These are phyloP conservation scores for Sugiyamaella marilandica DNA, from an alignment of 805 yeast species.

Conservation along the genomic window DNA sequence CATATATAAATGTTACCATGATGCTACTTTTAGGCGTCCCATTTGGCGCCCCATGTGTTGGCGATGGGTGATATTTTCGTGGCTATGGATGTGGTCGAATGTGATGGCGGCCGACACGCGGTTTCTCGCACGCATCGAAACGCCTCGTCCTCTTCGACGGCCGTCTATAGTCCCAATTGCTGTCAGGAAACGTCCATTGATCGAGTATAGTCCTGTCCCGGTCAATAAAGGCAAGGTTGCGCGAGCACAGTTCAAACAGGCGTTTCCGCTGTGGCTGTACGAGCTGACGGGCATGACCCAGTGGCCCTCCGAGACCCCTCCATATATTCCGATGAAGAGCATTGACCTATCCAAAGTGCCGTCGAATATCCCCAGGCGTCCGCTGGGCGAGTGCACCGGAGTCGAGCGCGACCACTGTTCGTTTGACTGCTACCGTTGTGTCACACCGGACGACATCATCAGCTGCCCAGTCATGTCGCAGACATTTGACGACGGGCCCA, in stretches of 20 bases:
- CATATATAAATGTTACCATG: neutral
- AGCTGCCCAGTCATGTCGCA: slow-evolving; percentile 75
- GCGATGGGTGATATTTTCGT: neutral
- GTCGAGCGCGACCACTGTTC: slow-evolving; percentile 58
- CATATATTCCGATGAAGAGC: slow-evolving; percentile 69
- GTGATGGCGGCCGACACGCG: no score
- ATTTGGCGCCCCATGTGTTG: neutral
- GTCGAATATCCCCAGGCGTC: slow-evolving; percentile 31
- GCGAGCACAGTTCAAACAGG: slow-evolving; percentile 29
- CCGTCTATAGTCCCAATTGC: neutral
- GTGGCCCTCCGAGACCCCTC: slow-evolving; percentile 90
- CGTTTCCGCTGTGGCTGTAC: slow-evolving; percentile 76
- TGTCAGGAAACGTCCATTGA: neutral
- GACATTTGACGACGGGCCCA: slow-evolving; percentile 95
- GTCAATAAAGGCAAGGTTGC: neutral
- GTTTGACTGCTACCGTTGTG: slow-evolving; percentile 81
- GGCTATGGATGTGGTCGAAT: neutral
- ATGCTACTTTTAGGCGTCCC: neutral
- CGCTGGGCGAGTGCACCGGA: slow-evolving; percentile 50
- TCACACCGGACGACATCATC: slow-evolving; percentile 66
- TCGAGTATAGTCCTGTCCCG: neutral
- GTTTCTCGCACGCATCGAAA: no score
- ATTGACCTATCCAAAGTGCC: slow-evolving; percentile 56
- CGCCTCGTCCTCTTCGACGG: no score
- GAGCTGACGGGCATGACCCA: slow-evolving; percentile 64